Conservation (phyloP, 345 rosid genomes). For the Eucalyptus marginata region DNA sequence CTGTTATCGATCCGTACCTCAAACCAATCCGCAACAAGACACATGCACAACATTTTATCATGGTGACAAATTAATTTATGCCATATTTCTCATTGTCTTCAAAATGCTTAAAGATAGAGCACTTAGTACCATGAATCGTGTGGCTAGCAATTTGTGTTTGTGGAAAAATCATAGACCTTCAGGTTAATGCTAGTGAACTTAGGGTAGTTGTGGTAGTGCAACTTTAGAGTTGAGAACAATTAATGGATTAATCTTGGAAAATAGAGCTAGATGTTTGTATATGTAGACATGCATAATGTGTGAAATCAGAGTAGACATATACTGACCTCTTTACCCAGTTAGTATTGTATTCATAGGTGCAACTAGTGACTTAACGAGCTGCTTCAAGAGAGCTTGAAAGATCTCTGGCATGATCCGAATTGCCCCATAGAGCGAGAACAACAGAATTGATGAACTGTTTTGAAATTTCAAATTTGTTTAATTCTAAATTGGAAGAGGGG, state of each 20-base stretch:
- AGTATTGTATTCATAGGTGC: constrained; percentile 31
- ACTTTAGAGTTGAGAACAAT: background rate
- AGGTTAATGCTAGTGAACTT: background rate
- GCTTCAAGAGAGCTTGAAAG: constrained; percentile 9
- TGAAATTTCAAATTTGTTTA: constrained; percentile 25
- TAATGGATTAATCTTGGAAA: too few relatives aligned
- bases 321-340: constrained; percentile 43
- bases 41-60: background rate
- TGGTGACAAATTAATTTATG: background rate
- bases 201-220: background rate
- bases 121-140: background rate
- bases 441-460: constrained; percentile 20
- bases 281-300: too few relatives aligned
- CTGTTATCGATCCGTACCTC: constrained; percentile 44
- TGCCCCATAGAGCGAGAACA: constrained; percentile 24
- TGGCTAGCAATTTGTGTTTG: background rate
- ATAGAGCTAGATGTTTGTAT: too few relatives aligned
- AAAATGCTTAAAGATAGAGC: background rate
- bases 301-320: background rate
- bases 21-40: constrained; percentile 28
- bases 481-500: background rate
- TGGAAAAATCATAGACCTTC: background rate
- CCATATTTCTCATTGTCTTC: background rate
- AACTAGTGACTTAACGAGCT: constrained; percentile 28
- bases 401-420: background rate